Evolutionary conservation across 371 early-diverging fungal genomes (phyloP), one percentile per base, ranked within the genome.

Genomic region (Mucor piriformis): DNA sequence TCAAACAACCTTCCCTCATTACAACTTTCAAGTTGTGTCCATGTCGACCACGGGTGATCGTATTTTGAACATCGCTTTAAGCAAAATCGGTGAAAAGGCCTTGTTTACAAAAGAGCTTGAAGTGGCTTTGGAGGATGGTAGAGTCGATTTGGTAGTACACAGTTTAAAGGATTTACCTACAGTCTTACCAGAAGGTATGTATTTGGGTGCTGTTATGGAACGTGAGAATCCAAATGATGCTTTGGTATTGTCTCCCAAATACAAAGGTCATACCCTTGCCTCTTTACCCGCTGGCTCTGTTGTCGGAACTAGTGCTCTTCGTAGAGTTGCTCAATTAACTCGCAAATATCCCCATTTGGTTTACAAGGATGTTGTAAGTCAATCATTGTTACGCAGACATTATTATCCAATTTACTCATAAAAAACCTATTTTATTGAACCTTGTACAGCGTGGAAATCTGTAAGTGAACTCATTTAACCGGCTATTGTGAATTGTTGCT

Each of bases 61-160:
- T 57, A 86, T 92, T 51, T 87, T 92, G 50, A 87, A 92, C 61
- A 78, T 85, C n/a, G 88, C 97, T 0, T 75, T 98, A 44, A 86
- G 81, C 63, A 92, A 95, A 74, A 95, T 97, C 63, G 97, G 98
- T 27, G 86, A 91, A 58, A 97, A 96, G 66, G 83, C 91, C 0
- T 73, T 98, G 44, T 98, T 98, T 65, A 98, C 97, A 42, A 95
- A 95, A 59, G 98, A 97, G 59, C 83, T 97, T 6, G 95, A 97
- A 63, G 67, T 86, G 0, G 90, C 95, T 2, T 77, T 98, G 32
- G 77, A 78, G n/a, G 77, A 84, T 13, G 68, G 82, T 15, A 63
- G 66, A 16, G 92, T 95, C 11, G 94, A 96, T 72, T 64, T 97
- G 34, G 90, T 97, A 24, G 95, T 96, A 1, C 98, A 98, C 66